Evolutionary conservation across 108 stramenopile species (phyloP), one percentile per base, ranked within the genome.

Genomic region (Stephanodiscus minutulus): DNA sequence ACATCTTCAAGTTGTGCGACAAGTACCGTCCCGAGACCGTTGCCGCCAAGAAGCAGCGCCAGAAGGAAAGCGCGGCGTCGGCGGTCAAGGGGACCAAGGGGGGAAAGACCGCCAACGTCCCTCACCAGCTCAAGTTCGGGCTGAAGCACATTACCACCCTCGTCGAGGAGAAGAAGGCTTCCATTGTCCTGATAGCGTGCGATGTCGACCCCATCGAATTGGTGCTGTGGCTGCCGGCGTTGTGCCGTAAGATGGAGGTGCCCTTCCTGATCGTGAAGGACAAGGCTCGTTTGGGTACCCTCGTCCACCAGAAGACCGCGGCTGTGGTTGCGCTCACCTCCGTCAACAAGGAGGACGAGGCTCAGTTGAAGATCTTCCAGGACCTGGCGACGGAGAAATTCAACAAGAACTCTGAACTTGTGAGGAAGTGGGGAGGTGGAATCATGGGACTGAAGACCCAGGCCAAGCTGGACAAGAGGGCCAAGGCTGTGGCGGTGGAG

Each of bases 371-470:
- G 56, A 79, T 89, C 59, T 87, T 99, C 41, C 64, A 83, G 70
- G 81, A 89, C 28, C 71, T 92, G 44, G 97, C 88, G 70, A 86
- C 62, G 64, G 94, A 97, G 68, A 94, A 96, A 88, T 99, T 92
- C 95, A 98, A 98, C 88, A 87, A 97, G 84, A 97, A 97, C 77
- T 49, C 86, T 49, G 89, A 88, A 0, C 61, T 90, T 37, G 64
- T 92, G 68, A 86, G 96, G 37, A 97, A 98, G 86, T 99, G 98
- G 98, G 98, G 99, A 68, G 99, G 98, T 46, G 99, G 99, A 73
- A 91, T 97, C 84, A 98, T 99, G 99, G 99, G 99, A 77, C 93
- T 99, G 77, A 98, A 98, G 97, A 99, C 99, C 61, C 96, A 98
- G 85, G 91, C 91, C 72, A 97, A 97, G 85, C 85, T 99, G 57